Base-by-base conservation (phyloP, 73 alveolate genomes). In the Uronychia binucleata region DNA sequence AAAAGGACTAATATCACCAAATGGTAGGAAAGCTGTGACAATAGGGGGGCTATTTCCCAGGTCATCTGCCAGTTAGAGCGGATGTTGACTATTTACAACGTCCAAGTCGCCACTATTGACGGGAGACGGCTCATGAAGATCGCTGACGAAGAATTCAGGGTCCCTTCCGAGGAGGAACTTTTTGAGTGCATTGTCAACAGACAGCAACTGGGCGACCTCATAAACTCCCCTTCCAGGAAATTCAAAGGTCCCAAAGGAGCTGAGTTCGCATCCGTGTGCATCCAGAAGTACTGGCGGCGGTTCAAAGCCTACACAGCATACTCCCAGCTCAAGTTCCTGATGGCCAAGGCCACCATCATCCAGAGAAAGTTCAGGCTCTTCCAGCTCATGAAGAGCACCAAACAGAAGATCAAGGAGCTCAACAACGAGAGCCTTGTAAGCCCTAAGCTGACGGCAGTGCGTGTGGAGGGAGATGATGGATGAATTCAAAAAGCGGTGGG, bases 381-480 rank as follows among this genome's bases (percentile, higher is more conserved):
- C 30, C 91, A 92, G 78, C 76, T 92, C 33, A 87, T 80, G 93
- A 83, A 88, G 86, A 77, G 86, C 33, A 87, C 94, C 27, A 92
- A 90, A 80, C 77, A 33, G 27, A 82, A 88, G 82, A 86, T 90
- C 26, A 88, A 84, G 77, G 87, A 92, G 80, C 77, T 92, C 77
- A 83, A 88, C 77, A 82, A 83, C 26, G 90, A 92, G 75, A 82
- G 90, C 32, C 46, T 88, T 11, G 67, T 46, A 46, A 46, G 67
- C 67, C 19, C 5, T 46, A 19, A 11, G 5, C 5, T 46, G 19
- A 5, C 19, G 5, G 67, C 67, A 46, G 79, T 27, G 77, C 14
- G 94, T 82, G 59, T 92, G 96, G 96, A 82, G 92, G 30, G 84
- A 79, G 29, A 92, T 92, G 96, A 78, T 87, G 90, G 88, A 88